A percentile compares a stretch with the other conserved stretches of the same genome.
These are phyloP conservation scores for Artemisia annua DNA, from an alignment of 129 eudicot species.

Conservation along the genomic window DNA sequence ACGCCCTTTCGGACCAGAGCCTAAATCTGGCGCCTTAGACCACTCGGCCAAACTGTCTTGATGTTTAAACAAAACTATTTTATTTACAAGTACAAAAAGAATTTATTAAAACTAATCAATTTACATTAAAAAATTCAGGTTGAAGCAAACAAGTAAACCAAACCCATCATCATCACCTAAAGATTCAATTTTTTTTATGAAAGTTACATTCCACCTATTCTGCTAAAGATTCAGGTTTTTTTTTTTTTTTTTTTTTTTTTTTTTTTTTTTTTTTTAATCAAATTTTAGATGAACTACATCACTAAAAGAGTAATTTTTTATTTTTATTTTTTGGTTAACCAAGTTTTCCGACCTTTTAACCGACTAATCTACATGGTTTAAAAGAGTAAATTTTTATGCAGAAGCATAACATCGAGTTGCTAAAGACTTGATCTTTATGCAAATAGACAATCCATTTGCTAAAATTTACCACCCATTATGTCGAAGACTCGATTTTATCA, in stretches of 20 bases:
- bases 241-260: no score
- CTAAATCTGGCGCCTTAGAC: slow-evolving; percentile 99
- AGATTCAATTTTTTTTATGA: slow-evolving; percentile 5
- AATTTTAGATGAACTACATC: not conserved
- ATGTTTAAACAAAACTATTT: not conserved
- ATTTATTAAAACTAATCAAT: no score
- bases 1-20: slow-evolving; percentile 99
- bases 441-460: not conserved
- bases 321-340: not conserved
- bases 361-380: no score
- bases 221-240: not conserved
- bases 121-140: no score
- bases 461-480: not conserved
- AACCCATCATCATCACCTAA: slow-evolving; percentile 8
- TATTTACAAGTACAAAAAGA: not conserved
- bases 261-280: no score
- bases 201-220: not conserved
- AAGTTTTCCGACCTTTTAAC: no score
- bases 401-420: not conserved
- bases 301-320: no score
- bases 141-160: no score
- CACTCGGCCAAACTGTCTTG: slow-evolving; percentile 97
- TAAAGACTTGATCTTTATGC: not conserved
- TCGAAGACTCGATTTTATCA: not conserved
- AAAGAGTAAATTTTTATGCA: not conserved